Conservation (phyloP, 805 yeast species). For the Maudiozyma serrabonitensis region DNA sequence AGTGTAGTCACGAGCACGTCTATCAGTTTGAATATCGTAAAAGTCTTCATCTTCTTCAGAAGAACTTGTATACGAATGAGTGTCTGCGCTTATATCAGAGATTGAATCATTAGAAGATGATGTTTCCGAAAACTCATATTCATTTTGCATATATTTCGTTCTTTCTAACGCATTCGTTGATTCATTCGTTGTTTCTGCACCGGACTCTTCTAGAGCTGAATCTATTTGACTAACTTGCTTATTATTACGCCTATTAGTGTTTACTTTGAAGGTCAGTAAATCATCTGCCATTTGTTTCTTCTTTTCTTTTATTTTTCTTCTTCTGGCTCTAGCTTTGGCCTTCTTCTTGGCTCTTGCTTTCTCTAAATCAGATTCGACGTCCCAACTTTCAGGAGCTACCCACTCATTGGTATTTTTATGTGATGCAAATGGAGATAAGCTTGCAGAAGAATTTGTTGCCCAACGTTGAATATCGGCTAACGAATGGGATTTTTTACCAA, state of each 20-base stretch:
- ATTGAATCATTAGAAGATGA: slow-evolving; percentile 2
- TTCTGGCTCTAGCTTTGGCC: slow-evolving; percentile 4
- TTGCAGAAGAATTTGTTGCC: background rate
- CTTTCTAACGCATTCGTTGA: background rate
- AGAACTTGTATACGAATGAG: slow-evolving; percentile 1
- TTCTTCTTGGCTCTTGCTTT: slow-evolving; percentile 4
- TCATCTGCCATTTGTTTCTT: background rate
- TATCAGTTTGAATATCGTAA: slow-evolving; percentile 4
- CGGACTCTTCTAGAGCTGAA: background rate
- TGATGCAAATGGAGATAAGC: background rate
- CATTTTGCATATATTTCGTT: background rate
- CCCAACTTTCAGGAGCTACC: slow-evolving; percentile 58
- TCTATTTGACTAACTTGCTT: slow-evolving; percentile 4
- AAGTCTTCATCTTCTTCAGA: slow-evolving; percentile 7
- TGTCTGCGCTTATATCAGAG: background rate
- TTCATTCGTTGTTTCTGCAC: slow-evolving; percentile 6
- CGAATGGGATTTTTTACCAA: slow-evolving; percentile 10
- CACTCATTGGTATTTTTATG: slow-evolving; percentile 24
- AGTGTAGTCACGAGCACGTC: background rate
- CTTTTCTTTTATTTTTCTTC: slow-evolving; percentile 1
- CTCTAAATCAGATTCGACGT: slow-evolving; percentile 33
- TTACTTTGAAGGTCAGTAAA: background rate
- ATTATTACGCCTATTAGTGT: background rate
- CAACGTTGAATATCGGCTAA: slow-evolving; percentile 8
- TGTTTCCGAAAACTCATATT: background rate